Evolutionary conservation across 1,284 basidiomycete species (phyloP).

Genomic region (Acaromyces ingoldii): DNA sequence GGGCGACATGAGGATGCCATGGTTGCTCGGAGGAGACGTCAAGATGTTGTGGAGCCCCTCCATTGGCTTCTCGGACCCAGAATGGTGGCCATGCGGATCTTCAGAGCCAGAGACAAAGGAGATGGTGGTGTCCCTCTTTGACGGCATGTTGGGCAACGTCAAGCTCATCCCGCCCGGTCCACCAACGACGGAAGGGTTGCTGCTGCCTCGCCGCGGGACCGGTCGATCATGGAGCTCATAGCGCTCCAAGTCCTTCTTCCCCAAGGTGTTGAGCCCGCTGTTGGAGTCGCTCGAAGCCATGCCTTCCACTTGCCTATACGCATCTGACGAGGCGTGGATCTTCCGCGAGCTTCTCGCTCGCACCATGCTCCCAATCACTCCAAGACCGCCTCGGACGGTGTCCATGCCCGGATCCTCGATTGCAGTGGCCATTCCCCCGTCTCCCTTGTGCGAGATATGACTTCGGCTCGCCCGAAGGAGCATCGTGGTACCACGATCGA

Average conservation of each 20-base stretch:
- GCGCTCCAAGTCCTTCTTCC: slow-evolving; percentile 21
- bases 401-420: slow-evolving; percentile 50
- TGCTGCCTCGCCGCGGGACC: slow-evolving; percentile 16
- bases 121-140: slow-evolving; percentile 14
- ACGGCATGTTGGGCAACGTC: slow-evolving; percentile 12
- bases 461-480: slow-evolving; percentile 42
- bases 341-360: slow-evolving; percentile 43
- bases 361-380: slow-evolving; percentile 46
- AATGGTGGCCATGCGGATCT: slow-evolving; percentile 15
- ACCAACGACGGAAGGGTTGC: no score
- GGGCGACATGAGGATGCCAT: slow-evolving; percentile 1
- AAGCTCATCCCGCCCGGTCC: no score
- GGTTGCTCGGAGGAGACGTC: background rate
- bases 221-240: slow-evolving; percentile 46
- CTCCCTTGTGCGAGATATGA: slow-evolving; percentile 8
- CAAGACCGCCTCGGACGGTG: slow-evolving; percentile 47
- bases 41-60: background rate
- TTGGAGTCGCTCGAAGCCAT: slow-evolving; percentile 9
- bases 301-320: slow-evolving; percentile 13
- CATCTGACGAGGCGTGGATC: slow-evolving; percentile 32
- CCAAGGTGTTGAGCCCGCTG: slow-evolving; percentile 19
- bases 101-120: slow-evolving; percentile 5
- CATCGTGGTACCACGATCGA: slow-evolving; percentile 44
- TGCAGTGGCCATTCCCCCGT: slow-evolving; percentile 18
- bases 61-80: background rate